Conservation (phyloP, 495 filamentous ascomycete species). For the Delitschia confertaspora region DNA sequence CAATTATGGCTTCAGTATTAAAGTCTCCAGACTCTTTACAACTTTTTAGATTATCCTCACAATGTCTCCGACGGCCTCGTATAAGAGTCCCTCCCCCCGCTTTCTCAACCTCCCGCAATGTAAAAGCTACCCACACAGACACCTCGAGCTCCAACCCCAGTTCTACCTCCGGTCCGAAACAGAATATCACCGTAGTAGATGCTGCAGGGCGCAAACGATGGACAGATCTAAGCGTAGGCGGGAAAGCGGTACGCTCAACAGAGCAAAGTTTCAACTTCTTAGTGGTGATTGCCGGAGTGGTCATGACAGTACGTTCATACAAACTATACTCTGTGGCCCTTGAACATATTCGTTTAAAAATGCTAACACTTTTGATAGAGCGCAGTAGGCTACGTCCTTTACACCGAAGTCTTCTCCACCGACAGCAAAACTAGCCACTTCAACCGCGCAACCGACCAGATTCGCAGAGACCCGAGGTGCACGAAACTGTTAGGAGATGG, state of each 20-base stretch:
- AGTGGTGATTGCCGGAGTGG: conserved; percentile 63
- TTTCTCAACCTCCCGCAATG: conserved; percentile 3
- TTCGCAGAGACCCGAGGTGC: conserved; percentile 63
- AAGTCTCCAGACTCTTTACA: conserved; percentile 12
- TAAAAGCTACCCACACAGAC: conserved; percentile 52
- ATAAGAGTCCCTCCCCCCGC: neutral
- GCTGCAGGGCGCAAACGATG: conserved; percentile 76
- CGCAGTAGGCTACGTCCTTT: conserved; percentile 68
- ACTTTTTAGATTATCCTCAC: conserved; percentile 6
- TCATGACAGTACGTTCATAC: conserved; percentile 54
- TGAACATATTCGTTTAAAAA: conserved; percentile 1
- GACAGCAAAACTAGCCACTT: conserved; percentile 82
- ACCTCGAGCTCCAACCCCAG: conserved; percentile 27
- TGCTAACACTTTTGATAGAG: conserved; percentile 43
- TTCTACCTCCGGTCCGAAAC: conserved; percentile 6
- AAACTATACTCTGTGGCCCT: neutral
- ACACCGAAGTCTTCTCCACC: conserved; percentile 75
- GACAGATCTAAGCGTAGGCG: conserved; percentile 59
- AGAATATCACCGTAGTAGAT: conserved; percentile 61
- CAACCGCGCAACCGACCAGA: conserved; percentile 73
- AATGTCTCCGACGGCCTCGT: neutral
- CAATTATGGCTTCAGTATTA: conserved; percentile 8
- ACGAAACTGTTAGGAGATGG: conserved; percentile 64
- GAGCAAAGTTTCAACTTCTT: conserved; percentile 85
- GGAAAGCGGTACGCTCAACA: conserved; percentile 78